Evolutionary conservation across 345 rosid genomes (phyloP).

Genomic region (Geranium rotundifolium): DNA sequence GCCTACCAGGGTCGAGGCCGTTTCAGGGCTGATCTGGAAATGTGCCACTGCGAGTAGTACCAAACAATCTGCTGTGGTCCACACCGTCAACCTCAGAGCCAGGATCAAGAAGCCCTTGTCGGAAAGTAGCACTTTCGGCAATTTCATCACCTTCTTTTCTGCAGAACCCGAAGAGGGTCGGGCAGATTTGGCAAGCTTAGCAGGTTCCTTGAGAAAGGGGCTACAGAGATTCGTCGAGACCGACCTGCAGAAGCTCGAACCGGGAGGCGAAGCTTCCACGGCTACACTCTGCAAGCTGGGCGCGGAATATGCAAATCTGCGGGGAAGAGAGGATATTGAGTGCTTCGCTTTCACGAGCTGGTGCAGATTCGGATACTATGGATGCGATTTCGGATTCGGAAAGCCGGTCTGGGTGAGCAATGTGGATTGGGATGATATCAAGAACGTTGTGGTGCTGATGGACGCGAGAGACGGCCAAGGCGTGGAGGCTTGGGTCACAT

Average conservation of each 20-base stretch:
- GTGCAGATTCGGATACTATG: conserved; percentile 14
- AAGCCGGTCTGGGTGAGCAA: conserved; percentile 14
- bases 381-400: conserved; percentile 19
- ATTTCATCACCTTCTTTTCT: not conserved
- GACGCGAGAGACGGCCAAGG: conserved; percentile 12
- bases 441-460: conserved; percentile 9
- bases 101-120: not conserved
- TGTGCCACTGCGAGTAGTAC: not conserved
- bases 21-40: conserved; percentile 9
- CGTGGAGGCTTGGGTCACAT: conserved; percentile 22
- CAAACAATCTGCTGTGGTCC: not conserved
- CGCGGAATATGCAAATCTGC: not conserved
- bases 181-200: conserved; percentile 9
- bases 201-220: conserved; percentile 12
- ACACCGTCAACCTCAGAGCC: conserved; percentile 12
- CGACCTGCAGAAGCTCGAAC: conserved; percentile 8
- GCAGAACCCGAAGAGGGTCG: conserved; percentile 1
- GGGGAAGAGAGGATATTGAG: conserved; percentile 5
- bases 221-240: conserved; percentile 3
- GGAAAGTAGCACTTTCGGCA: conserved; percentile 1
- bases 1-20: conserved; percentile 13
- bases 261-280: not conserved
- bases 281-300: not conserved
- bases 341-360: conserved; percentile 13
- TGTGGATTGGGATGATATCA: not conserved